phyloP scores from a whole-genome alignment of 2,329 filamentous ascomycete species.

The Sclerotinia sclerotiorum region DNA sequence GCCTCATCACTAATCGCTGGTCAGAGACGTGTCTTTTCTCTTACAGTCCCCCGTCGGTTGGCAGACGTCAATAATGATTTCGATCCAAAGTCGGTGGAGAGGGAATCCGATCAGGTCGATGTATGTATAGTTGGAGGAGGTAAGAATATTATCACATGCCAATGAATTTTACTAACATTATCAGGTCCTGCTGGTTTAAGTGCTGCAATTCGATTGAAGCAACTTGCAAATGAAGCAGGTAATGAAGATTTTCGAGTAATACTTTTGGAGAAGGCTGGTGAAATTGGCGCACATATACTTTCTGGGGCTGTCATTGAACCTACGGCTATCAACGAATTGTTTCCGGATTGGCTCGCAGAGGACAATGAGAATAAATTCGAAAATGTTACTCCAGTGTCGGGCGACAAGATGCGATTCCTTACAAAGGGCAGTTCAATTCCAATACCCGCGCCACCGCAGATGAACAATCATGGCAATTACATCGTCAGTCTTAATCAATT shows the following conservation, averaged over 20 bases:
- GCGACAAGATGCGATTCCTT: slow-evolving; percentile 90
- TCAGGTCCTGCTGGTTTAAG: slow-evolving; percentile 84
- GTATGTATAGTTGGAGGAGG: slow-evolving; percentile 94
- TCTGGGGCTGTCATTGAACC: slow-evolving; percentile 96
- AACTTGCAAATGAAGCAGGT: slow-evolving; percentile 88
- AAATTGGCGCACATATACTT: slow-evolving; percentile 90
- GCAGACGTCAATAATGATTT: slow-evolving; percentile 56
- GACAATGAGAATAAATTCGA: slow-evolving; percentile 86
- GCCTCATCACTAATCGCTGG: slow-evolving; percentile 29
- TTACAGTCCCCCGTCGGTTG: slow-evolving; percentile 44
- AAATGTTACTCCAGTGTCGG: slow-evolving; percentile 77
- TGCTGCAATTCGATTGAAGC: slow-evolving; percentile 91
- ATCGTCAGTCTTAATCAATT: slow-evolving; percentile 96
- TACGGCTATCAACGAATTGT: slow-evolving; percentile 79
- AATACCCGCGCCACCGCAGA: slow-evolving; percentile 87
- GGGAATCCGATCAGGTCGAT: slow-evolving; percentile 91
- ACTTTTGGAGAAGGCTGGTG: slow-evolving; percentile 90
- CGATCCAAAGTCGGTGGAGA: slow-evolving; percentile 69
- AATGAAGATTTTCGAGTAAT: slow-evolving; percentile 95
- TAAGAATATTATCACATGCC: slow-evolving; percentile 41
- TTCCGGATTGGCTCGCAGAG: slow-evolving; percentile 91
- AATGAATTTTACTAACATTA: slow-evolving; percentile 25
- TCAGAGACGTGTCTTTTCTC: slow-evolving; percentile 46
- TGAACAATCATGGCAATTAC: slow-evolving; percentile 98
- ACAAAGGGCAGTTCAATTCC: slow-evolving; percentile 78